Evolutionary conservation across 176 grass and related monocot genomes (phyloP), one percentile per base, ranked within the genome.

Genomic region (Aechmea fasciata): DNA sequence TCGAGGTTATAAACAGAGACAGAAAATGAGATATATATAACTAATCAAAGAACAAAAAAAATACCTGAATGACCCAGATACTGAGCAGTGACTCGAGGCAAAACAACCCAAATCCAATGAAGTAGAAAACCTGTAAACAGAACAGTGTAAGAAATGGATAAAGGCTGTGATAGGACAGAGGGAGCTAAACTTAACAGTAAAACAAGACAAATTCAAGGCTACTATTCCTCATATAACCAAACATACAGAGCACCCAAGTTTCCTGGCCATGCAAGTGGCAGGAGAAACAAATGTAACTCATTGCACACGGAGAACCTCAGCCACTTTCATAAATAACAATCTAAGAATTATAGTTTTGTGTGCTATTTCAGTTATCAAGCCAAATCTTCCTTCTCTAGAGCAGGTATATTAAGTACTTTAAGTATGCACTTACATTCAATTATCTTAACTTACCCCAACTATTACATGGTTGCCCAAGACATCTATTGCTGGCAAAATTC

Each of bases 11-110:
- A 41, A 41, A 41, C 5, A 6, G 13, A 61, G 7, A 61, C 5
- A 7, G 4, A 61, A 18, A 61, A 15, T 19, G 13, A 2, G 55
- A 55, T 3, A 25, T 53, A 25, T 53, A 47, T 48, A 65, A 25
- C 57, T 63, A 71, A 71, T 18, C 15, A 63, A 13, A 52, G 47
- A 11, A 65, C 11, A 63, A 11, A 64, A 84, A 71, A 26, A 72
- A 75, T 72, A 99, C 95, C 90, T 99, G 87, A 79, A 99, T 82
- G 79, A 99, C 95, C 95, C 90, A 99, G 67, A 99, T 76, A 79
- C 95, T 99, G 61, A 94, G 77, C 72, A 94, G 82, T 19, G 90
- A 88, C 73, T 99, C 87, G 0, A 99, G 50, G 63, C 90, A 92
- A 77, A 99, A 99, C 50, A 99, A 70, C 47, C 84, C 95, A 53